These are phyloP conservation scores for Cucurbita pepo DNA, from an alignment of 306 rosid species.

Conservation along the genomic window DNA sequence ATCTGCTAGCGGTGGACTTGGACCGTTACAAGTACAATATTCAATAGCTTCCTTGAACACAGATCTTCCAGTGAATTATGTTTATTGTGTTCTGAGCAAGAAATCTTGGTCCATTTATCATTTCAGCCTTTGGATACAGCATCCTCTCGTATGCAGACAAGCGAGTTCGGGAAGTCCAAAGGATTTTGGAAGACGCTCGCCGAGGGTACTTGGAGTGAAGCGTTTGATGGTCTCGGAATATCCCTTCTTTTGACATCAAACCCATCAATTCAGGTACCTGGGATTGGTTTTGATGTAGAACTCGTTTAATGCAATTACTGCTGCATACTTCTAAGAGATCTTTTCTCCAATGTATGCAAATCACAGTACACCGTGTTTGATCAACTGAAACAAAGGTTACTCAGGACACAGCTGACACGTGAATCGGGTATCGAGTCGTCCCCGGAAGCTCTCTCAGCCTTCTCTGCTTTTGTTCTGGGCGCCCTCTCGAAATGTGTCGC, in stretches of 20 bases:
- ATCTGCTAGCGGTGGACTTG: too few relatives aligned
- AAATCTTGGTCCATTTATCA: constrained; percentile 9
- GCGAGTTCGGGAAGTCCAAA: constrained; percentile 88
- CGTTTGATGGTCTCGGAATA: constrained; percentile 78
- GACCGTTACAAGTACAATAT: not conserved
- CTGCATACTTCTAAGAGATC: not conserved
- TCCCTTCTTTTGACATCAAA: constrained; percentile 87
- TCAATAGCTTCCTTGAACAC: not conserved
- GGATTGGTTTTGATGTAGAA: not conserved
- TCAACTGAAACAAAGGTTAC: constrained; percentile 62
- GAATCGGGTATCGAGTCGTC: constrained; percentile 35
- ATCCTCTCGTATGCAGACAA: constrained; percentile 88
- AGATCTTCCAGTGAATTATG: not conserved
- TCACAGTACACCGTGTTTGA: constrained; percentile 76
- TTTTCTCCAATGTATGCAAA: not conserved
- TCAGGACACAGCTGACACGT: constrained; percentile 31
- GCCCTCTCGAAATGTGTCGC: constrained; percentile 90
- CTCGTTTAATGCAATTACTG: not conserved
- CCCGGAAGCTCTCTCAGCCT: constrained; percentile 72
- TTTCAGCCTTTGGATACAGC: constrained; percentile 85
- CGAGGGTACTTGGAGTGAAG: constrained; percentile 75
- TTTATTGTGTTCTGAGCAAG: not conserved
- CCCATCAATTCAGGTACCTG: constrained; percentile 79
- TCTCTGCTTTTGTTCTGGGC: constrained; percentile 66
- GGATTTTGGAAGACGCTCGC: constrained; percentile 85